A percentile compares a stretch with the other conserved stretches of the same genome.
phyloP scores from a whole-genome alignment of 805 yeast species.

The Candida saitoana region DNA sequence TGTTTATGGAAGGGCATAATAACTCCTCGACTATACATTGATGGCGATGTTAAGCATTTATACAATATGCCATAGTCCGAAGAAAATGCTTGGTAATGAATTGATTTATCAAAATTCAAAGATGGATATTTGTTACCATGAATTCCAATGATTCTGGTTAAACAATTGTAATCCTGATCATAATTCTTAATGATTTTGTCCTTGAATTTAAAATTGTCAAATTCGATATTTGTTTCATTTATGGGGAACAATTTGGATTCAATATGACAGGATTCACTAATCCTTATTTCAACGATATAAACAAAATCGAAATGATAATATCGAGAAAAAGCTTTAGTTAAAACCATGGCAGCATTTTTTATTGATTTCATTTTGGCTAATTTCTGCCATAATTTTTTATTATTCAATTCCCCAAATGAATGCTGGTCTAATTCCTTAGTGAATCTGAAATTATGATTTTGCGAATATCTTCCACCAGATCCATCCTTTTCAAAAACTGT shows the following conservation, averaged over 20 bases:
- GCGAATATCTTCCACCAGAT: conserved; percentile 58
- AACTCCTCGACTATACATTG: conserved; percentile 44
- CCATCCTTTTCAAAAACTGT: conserved; percentile 61
- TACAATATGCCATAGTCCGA: conserved; percentile 53
- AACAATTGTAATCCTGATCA: conserved; percentile 32
- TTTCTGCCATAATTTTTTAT: conserved; percentile 27
- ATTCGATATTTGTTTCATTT: conserved; percentile 37
- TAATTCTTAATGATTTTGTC: conserved; percentile 27
- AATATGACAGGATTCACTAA: conserved; percentile 44
- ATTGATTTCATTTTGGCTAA: conserved; percentile 36
- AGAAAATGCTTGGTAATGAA: conserved; percentile 44
- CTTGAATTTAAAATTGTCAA: conserved; percentile 40
- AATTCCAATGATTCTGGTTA: conserved; percentile 45
- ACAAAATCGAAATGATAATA: conserved; percentile 39
- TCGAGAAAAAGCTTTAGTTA: conserved; percentile 35
- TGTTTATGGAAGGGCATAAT: conserved; percentile 50
- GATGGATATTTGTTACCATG: conserved; percentile 24
- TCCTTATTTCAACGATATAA: conserved; percentile 48
- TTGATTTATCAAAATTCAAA: conserved; percentile 27
- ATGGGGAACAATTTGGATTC: conserved; percentile 42
- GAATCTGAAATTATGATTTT: conserved; percentile 43
- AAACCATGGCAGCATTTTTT: conserved; percentile 38
- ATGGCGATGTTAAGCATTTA: conserved; percentile 22
- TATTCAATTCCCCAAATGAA: conserved; percentile 5
- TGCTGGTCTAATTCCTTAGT: conserved; percentile 18